Evolutionary conservation across 139 green algal species (phyloP).

Genomic region (Closterium sp.): DNA sequence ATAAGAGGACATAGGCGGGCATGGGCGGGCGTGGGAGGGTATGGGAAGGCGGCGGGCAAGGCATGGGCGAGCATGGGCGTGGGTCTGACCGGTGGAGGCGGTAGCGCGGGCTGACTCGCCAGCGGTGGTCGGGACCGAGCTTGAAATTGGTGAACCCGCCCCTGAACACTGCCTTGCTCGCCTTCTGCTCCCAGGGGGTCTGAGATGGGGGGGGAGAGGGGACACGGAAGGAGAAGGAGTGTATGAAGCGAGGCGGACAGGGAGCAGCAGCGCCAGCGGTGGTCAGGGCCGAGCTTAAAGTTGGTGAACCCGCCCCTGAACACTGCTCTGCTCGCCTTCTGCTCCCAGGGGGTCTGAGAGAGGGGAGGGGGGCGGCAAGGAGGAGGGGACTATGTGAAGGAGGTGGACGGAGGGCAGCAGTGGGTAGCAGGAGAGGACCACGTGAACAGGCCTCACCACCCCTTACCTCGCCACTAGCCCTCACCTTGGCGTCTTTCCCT

Average conservation of each 20-base stretch:
- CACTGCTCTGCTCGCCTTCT: neutral
- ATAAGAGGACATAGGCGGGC: too few relatives aligned
- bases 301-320: slow-evolving; percentile 14
- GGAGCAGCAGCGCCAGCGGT: neutral
- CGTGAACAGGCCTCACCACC: too few relatives aligned
- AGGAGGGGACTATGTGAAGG: too few relatives aligned
- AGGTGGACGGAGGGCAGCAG: too few relatives aligned
- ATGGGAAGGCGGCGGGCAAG: too few relatives aligned
- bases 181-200: slow-evolving; percentile 12
- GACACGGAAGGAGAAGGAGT: too few relatives aligned
- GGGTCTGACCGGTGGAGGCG: slow-evolving; percentile 14
- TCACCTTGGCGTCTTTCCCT: too few relatives aligned
- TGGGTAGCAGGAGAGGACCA: too few relatives aligned
- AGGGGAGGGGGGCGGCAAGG: neutral
- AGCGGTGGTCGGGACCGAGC: neutral
- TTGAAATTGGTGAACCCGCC: slow-evolving; percentile 7
- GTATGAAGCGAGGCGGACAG: too few relatives aligned
- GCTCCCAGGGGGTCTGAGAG: neutral
- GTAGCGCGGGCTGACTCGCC: slow-evolving; percentile 5
- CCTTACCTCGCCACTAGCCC: too few relatives aligned
- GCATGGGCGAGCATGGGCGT: too few relatives aligned
- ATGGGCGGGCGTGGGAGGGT: too few relatives aligned
- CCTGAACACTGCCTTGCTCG: neutral
- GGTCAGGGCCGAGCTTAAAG: neutral
- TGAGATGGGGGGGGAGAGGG: neutral